Evolutionary conservation across 345 rosid species (phyloP), one percentile per base, ranked within the genome.

Genomic region (Citropsis articulata): DNA sequence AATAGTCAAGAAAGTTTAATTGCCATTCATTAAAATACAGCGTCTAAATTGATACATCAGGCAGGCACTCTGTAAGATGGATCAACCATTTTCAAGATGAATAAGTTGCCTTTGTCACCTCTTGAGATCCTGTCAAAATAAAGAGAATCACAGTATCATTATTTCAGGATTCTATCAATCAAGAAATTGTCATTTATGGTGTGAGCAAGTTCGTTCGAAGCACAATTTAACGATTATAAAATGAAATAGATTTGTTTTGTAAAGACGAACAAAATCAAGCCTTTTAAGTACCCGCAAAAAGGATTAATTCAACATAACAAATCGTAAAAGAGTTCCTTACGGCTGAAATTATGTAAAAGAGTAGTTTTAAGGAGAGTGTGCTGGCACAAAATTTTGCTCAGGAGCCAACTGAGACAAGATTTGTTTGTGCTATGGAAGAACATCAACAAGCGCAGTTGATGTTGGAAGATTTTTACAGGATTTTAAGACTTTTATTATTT

Each of bases 61-160:
- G 82, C 81, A 48, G 98, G 98, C 61, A 93, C 87, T 61, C 93
- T 83, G 81, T 91, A 95, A 36, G 98, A 87, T 1, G 93, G 96
- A 88, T 95, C 98, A 2, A 92, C 76, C 98, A 93, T 95, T 89
- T 91, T 95, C 88, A 95, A 78, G 85, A 95, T 45, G 85, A 95
- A 95, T 87, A 95, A 81, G 80, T 93, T 95, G 9, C 98, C 99
- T 75, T 87, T 89, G 83, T 93, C 98, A 38, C 99, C 99, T 75
- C 98, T 91, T 50, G 98, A 92, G 77, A 93, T 35, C 82, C 99
- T 95, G 91, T 77, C 65, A 28, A 45, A 40, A 22, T 25, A 40
- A 59, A 9, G 40, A 16, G 16, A 76, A 13, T 35, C 6, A 69
- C 33, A 21, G 18, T 6, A 53, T 69, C 33, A 0, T 30, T 22